Conservation (phyloP, 2,329 filamentous ascomycete species). For the Ilyonectria destructans region DNA sequence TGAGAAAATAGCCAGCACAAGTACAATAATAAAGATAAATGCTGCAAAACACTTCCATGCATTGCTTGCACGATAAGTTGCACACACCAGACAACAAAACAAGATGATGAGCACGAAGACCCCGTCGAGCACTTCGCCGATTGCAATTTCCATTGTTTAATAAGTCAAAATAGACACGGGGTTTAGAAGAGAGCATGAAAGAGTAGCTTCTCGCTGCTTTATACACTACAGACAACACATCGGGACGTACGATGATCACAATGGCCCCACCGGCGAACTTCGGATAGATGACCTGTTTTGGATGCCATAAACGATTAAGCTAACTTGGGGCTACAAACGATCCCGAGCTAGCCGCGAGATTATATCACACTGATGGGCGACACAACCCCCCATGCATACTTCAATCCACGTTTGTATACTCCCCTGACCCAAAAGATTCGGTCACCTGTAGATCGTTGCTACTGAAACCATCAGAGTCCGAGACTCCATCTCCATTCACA, state of each 20-base stretch:
- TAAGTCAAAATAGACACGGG: background rate
- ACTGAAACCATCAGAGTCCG: background rate
- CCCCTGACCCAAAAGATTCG: background rate
- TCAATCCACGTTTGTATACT: background rate
- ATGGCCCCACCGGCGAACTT: background rate
- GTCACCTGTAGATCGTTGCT: background rate
- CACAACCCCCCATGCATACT: background rate
- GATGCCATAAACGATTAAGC: background rate
- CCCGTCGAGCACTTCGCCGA: background rate
- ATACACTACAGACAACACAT: background rate
- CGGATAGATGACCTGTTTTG: background rate
- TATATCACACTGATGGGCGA: background rate
- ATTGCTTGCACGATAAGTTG: background rate
- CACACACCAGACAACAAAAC: background rate
- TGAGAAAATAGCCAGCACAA: background rate
- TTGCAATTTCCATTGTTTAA: background rate
- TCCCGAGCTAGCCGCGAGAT: background rate
- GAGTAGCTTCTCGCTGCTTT: background rate
- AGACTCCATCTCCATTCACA: constrained; percentile 1
- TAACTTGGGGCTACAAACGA: background rate
- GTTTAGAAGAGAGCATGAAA: background rate
- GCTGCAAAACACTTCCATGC: background rate
- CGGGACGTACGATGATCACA: background rate
- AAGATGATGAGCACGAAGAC: background rate
- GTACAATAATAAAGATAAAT: background rate